Conservation (phyloP, 352 stramenopile genomes). For the Chloridella minuta region DNA sequence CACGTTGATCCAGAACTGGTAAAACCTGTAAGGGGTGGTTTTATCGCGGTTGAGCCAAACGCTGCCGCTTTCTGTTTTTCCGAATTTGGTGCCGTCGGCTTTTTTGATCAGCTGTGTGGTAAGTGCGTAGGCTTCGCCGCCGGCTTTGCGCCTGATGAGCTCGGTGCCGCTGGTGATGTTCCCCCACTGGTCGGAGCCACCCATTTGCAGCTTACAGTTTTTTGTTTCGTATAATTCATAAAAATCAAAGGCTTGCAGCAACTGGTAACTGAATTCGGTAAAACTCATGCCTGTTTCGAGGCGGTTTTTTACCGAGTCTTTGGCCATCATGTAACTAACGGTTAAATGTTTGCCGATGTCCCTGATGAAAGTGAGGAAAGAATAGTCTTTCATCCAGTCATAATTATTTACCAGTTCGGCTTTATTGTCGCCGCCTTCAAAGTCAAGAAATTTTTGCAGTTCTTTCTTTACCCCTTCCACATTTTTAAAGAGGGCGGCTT, state of each 20-base stretch:
- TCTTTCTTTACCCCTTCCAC: slow-evolving; percentile 48
- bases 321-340: slow-evolving; percentile 89
- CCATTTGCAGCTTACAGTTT: slow-evolving; percentile 64
- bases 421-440: slow-evolving; percentile 36
- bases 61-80: slow-evolving; percentile 83
- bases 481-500: slow-evolving; percentile 55
- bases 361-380: slow-evolving; percentile 75
- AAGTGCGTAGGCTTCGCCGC: slow-evolving; percentile 41
- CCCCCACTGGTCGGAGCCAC: slow-evolving; percentile 94
- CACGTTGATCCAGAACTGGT: slow-evolving; percentile 51
- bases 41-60: slow-evolving; percentile 73
- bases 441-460: slow-evolving; percentile 63
- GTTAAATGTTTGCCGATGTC: slow-evolving; percentile 78
- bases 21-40: slow-evolving; percentile 41
- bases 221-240: slow-evolving; percentile 60
- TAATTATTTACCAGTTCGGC: slow-evolving; percentile 90
- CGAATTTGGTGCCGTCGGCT: slow-evolving; percentile 84
- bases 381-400: slow-evolving; percentile 68
- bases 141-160: slow-evolving; percentile 54
- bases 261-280: slow-evolving; percentile 99
- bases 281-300: slow-evolving; percentile 75
- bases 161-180: slow-evolving; percentile 92
- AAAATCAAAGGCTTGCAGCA: slow-evolving; percentile 98
- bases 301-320: slow-evolving; percentile 81
- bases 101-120: slow-evolving; percentile 86